Percentiles rank a stretch among this genome's conserved stretches.
phyloP scores from a whole-genome alignment of 225 moss, liverwort and hornwort genomes.

The Climacium dendroides region DNA sequence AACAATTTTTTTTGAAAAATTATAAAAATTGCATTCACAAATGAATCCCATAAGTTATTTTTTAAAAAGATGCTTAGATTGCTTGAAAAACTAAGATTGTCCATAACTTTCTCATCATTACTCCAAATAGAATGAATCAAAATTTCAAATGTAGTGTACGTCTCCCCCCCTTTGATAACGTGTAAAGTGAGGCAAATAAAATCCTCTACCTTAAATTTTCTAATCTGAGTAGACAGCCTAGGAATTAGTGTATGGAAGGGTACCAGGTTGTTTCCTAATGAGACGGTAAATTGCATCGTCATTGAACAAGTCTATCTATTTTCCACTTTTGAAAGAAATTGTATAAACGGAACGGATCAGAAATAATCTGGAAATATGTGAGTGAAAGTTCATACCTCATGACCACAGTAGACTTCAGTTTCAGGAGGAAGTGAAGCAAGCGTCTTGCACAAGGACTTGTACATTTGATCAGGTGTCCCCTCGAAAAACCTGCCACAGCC shows the following conservation, averaged over 20 bases:
- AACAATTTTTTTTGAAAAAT: too few species aligned
- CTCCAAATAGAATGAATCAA: too few species aligned
- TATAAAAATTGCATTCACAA: too few species aligned
- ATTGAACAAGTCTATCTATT: neutral
- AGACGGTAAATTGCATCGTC: neutral
- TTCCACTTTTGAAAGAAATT: neutral
- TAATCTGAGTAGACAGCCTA: neutral
- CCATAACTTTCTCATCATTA: too few species aligned
- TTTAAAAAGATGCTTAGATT: too few species aligned
- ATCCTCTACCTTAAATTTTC: neutral
- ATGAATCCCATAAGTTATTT: too few species aligned
- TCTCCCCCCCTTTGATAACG: too few species aligned
- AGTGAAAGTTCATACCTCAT: neutral
- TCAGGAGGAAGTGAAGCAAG: slow-evolving; percentile 31
- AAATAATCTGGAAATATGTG: neutral
- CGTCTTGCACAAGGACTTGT: slow-evolving; percentile 24
- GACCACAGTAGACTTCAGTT: slow-evolving; percentile 35
- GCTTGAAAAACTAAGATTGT: too few species aligned
- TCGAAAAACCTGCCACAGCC: slow-evolving; percentile 48
- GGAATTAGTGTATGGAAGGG: neutral
- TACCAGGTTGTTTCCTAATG: neutral
- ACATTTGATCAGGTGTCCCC: slow-evolving; percentile 46
- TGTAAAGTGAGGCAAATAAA: neutral
- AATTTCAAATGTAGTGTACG: too few species aligned
- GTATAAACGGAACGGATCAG: neutral